These are phyloP conservation scores for Achaetomium macrosporum DNA, from an alignment of 2,329 filamentous ascomycete species.

Conservation along the genomic window DNA sequence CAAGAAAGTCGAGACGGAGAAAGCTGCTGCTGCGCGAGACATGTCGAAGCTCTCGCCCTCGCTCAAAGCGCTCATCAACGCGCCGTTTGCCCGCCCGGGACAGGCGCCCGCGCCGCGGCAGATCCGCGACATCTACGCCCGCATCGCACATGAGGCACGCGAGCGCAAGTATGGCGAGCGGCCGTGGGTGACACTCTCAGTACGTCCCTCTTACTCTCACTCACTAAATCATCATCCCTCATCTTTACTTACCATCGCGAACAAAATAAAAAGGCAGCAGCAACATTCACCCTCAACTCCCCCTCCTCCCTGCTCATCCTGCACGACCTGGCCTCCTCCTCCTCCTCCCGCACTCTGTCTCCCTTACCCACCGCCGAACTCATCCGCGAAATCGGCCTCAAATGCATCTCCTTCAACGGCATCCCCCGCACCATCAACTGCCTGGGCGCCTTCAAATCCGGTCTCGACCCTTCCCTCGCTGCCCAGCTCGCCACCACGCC, in stretches of 20 bases:
- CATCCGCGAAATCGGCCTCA: constrained; percentile 69
- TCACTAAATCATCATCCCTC: neutral
- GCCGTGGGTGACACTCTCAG: constrained; percentile 63
- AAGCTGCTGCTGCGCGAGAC: constrained; percentile 16
- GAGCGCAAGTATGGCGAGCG: constrained; percentile 55
- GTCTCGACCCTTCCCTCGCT: constrained; percentile 45
- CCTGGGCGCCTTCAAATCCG: constrained; percentile 55
- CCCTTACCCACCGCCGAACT: constrained; percentile 56
- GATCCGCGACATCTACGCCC: constrained; percentile 58
- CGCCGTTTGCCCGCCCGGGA: constrained; percentile 59
- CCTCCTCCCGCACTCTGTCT: constrained; percentile 29
- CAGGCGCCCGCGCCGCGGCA: constrained; percentile 58
- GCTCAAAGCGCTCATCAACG: constrained; percentile 69
- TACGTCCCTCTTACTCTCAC: constrained; percentile 3
- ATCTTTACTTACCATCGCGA: neutral
- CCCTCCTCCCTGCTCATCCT: constrained; percentile 65
- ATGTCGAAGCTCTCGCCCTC: constrained; percentile 70
- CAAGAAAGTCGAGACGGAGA: neutral
- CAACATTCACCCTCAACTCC: constrained; percentile 82
- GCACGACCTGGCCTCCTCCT: constrained; percentile 41
- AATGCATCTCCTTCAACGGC: constrained; percentile 75
- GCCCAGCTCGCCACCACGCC: constrained; percentile 49
- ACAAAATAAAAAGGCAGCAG: constrained; percentile 53
- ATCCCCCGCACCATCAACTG: constrained; percentile 81
- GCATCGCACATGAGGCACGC: constrained; percentile 57